Evolutionary conservation across 495 filamentous ascomycete species (phyloP).

Genomic region (Aspergillus kassunensis): DNA sequence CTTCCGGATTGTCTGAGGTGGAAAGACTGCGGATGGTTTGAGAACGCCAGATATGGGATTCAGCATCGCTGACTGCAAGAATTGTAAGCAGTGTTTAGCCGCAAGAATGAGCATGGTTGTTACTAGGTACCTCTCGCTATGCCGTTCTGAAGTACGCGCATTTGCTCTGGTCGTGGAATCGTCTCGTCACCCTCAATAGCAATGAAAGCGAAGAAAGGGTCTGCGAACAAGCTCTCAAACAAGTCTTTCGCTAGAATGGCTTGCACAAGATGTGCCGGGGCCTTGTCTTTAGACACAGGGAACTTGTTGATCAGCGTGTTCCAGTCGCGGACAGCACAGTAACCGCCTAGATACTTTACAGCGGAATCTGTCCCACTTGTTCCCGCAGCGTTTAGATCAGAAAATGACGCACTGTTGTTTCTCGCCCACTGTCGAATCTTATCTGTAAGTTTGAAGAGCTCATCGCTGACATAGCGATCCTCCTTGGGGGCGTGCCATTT

Average conservation of each 20-base stretch:
- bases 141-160: not conserved
- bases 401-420: not conserved
- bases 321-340: constrained; percentile 2
- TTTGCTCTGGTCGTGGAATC: not conserved
- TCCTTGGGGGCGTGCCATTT: not conserved
- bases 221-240: not conserved
- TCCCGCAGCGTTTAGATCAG: not conserved
- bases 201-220: constrained; percentile 11
- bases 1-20: not conserved
- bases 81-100: not conserved
- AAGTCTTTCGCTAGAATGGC: constrained; percentile 9
- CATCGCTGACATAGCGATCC: not conserved
- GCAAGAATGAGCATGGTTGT: not conserved
- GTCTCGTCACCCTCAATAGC: not conserved
- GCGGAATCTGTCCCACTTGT: not conserved
- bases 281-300: not conserved
- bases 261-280: constrained; percentile 6
- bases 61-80: not conserved
- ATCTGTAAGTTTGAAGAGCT: constrained; percentile 3
- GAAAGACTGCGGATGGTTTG: constrained; percentile 3
- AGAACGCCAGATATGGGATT: constrained; percentile 14
- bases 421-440: constrained; percentile 7
- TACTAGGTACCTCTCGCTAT: not conserved
- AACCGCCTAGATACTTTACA: not conserved
- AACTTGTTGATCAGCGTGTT: not conserved